Percentiles rank a stretch among this genome's conserved stretches.
Evolutionary conservation across 176 grass and related monocot genomes (phyloP).

Genomic region (Luzula sylvatica): DNA sequence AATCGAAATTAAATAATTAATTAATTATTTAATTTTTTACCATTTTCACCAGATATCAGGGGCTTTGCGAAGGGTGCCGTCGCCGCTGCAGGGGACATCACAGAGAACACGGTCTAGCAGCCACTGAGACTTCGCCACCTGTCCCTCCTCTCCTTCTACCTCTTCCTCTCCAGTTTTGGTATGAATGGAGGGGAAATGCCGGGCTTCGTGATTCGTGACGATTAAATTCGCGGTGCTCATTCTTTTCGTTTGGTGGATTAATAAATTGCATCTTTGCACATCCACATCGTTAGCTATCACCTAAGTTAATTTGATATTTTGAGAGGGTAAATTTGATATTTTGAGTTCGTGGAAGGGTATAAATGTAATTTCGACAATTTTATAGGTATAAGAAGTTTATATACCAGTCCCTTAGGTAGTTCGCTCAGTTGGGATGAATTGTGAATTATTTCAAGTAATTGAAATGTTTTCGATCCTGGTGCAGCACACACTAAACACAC

Average conservation of each 20-base stretch:
- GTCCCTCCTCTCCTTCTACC: constrained; percentile 28
- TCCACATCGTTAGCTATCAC: constrained; percentile 95
- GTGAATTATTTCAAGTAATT: constrained; percentile 98
- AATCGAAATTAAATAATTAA: background rate
- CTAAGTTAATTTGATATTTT: constrained; percentile 18
- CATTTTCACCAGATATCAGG: constrained; percentile 99
- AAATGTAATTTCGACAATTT: background rate
- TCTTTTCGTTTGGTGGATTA: constrained; percentile 97
- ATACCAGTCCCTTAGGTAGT: constrained; percentile 73
- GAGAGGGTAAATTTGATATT: too few species aligned
- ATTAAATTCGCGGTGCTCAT: constrained; percentile 95
- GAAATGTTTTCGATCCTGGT: constrained; percentile 98
- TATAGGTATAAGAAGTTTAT: background rate
- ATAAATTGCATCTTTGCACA: constrained; percentile 98
- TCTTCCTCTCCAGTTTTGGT: constrained; percentile 31
- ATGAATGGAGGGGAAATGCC: constrained; percentile 75
- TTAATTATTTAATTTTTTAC: constrained; percentile 25
- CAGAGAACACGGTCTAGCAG: constrained; percentile 85
- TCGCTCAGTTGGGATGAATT: constrained; percentile 56
- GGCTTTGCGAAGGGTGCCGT: constrained; percentile 90
- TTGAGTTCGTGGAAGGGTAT: background rate
- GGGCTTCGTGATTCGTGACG: constrained; percentile 96
- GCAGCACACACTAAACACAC: constrained; percentile 88
- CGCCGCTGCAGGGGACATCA: constrained; percentile 98
- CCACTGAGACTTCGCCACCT: constrained; percentile 21